These are phyloP conservation scores for Chytridiales sp. DNA, from an alignment of 371 early-diverging fungal genomes.

Conservation along the genomic window DNA sequence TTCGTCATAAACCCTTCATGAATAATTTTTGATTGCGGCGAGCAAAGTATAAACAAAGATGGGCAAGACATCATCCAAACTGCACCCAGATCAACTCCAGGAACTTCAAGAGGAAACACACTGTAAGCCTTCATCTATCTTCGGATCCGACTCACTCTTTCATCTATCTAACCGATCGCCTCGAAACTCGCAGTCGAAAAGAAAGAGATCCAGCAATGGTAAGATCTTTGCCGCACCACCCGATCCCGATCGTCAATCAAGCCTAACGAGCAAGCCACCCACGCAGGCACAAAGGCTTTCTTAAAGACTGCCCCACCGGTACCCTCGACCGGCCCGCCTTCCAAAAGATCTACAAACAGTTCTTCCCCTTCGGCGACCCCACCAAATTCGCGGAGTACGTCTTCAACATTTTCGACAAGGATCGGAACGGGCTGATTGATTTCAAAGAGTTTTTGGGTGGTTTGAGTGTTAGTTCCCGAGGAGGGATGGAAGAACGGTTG, in stretches of 20 bases:
- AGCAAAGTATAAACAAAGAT: too few species aligned
- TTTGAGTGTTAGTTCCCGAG: constrained; percentile 81
- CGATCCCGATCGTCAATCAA: neutral
- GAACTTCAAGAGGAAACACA: constrained; percentile 78
- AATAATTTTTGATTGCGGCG: too few species aligned
- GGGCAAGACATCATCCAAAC: constrained; percentile 85
- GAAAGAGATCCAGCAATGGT: constrained; percentile 94
- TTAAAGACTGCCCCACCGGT: constrained; percentile 89
- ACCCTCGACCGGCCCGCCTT: constrained; percentile 83
- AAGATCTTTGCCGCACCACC: neutral
- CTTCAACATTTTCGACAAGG: constrained; percentile 47
- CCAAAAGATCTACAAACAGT: constrained; percentile 91
- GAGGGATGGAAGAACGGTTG: constrained; percentile 70
- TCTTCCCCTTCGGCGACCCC: constrained; percentile 96
- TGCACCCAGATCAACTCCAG: constrained; percentile 75
- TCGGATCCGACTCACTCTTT: neutral
- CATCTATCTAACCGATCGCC: neutral
- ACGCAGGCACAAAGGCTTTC: constrained; percentile 88
- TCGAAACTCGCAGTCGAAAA: constrained; percentile 70
- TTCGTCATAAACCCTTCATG: too few species aligned
- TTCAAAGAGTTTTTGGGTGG: constrained; percentile 92
- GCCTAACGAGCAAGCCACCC: neutral
- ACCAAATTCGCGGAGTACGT: constrained; percentile 79
- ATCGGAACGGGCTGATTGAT: constrained; percentile 63
- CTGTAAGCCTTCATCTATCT: constrained; percentile 58